Evolutionary conservation across 345 rosid species (phyloP), one percentile per base, ranked within the genome.

Genomic region (Murraya paniculata): DNA sequence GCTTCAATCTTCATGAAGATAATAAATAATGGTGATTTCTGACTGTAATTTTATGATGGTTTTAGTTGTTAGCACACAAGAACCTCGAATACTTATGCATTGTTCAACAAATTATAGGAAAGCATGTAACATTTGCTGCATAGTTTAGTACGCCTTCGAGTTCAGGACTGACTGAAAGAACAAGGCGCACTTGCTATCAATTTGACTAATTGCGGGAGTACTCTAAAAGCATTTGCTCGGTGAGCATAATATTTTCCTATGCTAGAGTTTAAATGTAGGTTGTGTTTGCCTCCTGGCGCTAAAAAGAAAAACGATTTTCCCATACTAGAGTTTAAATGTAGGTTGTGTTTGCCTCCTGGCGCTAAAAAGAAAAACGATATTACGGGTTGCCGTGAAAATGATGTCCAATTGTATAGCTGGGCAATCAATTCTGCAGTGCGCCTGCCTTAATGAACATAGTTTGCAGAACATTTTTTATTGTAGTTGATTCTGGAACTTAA

Each of bases 1-100:
- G 5, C 89, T 92, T 80, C 92, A 89, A 55, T 85, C 86, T 14
- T 58, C 82, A 60, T 81, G 81, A 74, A 36, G 36, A 75, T 64
- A 14, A 11, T 64, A 35, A 30, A 56, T 30, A 24, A 66, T 10
- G 72, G 53, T 10, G 30, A 70, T 56, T 61, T 72, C 71, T 69
- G 57, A 75, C 70, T 57, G 68, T 72, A 73, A 62, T 67, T 38
- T 66, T 35, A 72, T 38, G 39, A 35, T 9, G 38, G 65, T 24
- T 55, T 21, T 9, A 67, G 62, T 36, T 55, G 11, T 64, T 68
- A 68, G 74, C 28, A 27, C 30, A 14, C 66, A 19, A 58, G 28
- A 64, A 57, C 24, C 68, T 56, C 68, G 14, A 30, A 66, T 65
- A 58, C 53, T 21, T 69, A 0, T 53, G 57, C 8, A 35, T 39